A percentile compares a stretch with the other conserved stretches of the same genome.
Evolutionary conservation across 2,329 filamentous ascomycete species (phyloP).

Genomic region (Alternaria sp.): DNA sequence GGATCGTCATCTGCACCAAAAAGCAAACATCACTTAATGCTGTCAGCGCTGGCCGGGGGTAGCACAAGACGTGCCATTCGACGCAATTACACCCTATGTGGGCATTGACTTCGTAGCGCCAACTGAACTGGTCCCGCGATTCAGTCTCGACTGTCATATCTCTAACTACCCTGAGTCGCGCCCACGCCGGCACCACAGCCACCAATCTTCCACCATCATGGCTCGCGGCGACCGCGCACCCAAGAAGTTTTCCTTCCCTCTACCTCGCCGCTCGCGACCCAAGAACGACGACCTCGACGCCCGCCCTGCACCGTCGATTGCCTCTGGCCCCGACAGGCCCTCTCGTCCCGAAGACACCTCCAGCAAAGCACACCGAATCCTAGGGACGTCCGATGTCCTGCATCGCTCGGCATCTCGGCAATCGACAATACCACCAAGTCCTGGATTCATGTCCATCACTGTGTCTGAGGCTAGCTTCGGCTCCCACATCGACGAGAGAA

Average conservation of each 20-base stretch:
- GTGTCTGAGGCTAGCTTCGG: slow-evolving; percentile 39
- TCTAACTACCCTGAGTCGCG: slow-evolving; percentile 35
- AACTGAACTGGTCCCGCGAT: slow-evolving; percentile 22
- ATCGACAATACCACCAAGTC: slow-evolving; percentile 29
- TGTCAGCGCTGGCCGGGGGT: slow-evolving; percentile 9
- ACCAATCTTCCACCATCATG: slow-evolving; percentile 34
- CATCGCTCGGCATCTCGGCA: slow-evolving; percentile 33
- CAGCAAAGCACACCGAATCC: slow-evolving; percentile 47
- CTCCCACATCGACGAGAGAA: slow-evolving; percentile 32
- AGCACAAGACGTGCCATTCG: slow-evolving; percentile 19
- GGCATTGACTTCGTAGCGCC: slow-evolving; percentile 10
- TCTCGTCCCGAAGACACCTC: slow-evolving; percentile 30
- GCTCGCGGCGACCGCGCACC: slow-evolving; percentile 30
- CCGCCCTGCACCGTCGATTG: slow-evolving; percentile 25
- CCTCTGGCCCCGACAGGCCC: slow-evolving; percentile 30
- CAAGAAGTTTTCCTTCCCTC: slow-evolving; percentile 47
- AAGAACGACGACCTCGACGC: slow-evolving; percentile 25
- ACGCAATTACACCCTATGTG: slow-evolving; percentile 14
- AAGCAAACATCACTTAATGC: slow-evolving; percentile 14
- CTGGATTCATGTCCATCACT: slow-evolving; percentile 41
- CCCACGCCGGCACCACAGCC: slow-evolving; percentile 23
- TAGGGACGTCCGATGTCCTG: slow-evolving; percentile 44
- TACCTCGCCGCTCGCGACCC: slow-evolving; percentile 39
- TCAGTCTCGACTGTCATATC: slow-evolving; percentile 26
- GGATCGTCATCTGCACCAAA: slow-evolving; percentile 4